A percentile compares a stretch with the other conserved stretches of the same genome.
Conservation (phyloP, 805 yeast genomes). For the Yamadazyma tumulicola region DNA sequence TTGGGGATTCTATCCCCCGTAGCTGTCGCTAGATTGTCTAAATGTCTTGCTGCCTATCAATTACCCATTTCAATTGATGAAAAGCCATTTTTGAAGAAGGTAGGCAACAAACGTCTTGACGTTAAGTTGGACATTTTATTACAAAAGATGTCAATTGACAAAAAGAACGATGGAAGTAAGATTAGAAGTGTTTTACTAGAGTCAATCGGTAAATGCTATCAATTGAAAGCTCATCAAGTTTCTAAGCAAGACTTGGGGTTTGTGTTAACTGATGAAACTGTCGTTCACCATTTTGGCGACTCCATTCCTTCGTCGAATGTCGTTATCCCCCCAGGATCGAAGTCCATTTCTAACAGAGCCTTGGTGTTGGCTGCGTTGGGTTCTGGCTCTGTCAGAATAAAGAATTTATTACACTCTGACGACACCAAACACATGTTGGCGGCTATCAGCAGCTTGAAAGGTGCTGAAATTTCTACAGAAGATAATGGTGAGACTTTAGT, state of each 20-base stretch:
- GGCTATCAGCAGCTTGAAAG: conserved; percentile 75
- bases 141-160: conserved; percentile 89
- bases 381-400: conserved; percentile 74
- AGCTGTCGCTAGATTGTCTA: conserved; percentile 85
- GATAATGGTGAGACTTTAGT: conserved; percentile 89
- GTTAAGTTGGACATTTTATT: conserved; percentile 76
- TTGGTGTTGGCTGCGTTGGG: conserved; percentile 90
- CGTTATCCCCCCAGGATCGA: conserved; percentile 89
- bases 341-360: conserved; percentile 95
- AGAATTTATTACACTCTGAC: conserved; percentile 89
- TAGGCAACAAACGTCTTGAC: conserved; percentile 57
- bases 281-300: conserved; percentile 56
- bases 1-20: conserved; percentile 86
- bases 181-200: conserved; percentile 84
- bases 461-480: conserved; percentile 78
- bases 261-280: conserved; percentile 75
- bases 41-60: conserved; percentile 80
- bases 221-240: conserved; percentile 81
- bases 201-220: conserved; percentile 84
- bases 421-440: conserved; percentile 93
- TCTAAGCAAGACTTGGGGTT: conserved; percentile 77
- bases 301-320: conserved; percentile 43
- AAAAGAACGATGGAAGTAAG: conserved; percentile 90
- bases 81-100: conserved; percentile 56
- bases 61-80: conserved; percentile 80